Conservation (phyloP, 305 asterid genomes). For the Lippia alba region DNA sequence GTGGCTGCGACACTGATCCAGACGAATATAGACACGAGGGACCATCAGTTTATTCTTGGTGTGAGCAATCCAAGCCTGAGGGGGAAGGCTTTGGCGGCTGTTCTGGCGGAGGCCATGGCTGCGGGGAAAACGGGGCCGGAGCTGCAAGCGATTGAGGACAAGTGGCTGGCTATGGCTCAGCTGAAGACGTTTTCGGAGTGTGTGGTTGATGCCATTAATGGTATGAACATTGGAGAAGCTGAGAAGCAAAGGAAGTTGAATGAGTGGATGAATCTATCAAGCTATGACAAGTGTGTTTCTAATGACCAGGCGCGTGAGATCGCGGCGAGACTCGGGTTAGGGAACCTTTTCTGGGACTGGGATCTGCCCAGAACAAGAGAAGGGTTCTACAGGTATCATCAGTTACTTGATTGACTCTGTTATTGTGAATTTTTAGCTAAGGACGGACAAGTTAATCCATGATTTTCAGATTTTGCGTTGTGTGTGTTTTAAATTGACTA, state of each 20-base stretch:
- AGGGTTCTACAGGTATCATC: constrained; percentile 70
- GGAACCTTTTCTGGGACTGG: constrained; percentile 87
- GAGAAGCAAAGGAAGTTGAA: constrained; percentile 85
- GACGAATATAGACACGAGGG: constrained; percentile 85
- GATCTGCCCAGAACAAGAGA: constrained; percentile 93
- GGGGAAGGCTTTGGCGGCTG: constrained; percentile 72
- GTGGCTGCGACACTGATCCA: constrained; percentile 91
- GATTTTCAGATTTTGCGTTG: too few species aligned
- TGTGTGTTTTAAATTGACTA: too few species aligned
- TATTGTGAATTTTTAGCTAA: too few species aligned
- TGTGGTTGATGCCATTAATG: constrained; percentile 70
- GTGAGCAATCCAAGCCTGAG: constrained; percentile 71
- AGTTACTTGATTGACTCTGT: too few species aligned
- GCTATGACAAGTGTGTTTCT: constrained; percentile 72
- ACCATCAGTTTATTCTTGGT: constrained; percentile 87
- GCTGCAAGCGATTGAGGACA: constrained; percentile 84
- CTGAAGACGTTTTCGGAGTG: constrained; percentile 80
- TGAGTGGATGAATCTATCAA: constrained; percentile 75
- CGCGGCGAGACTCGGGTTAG: constrained; percentile 66
- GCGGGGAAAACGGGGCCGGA: constrained; percentile 82
- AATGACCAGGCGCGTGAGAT: constrained; percentile 72
- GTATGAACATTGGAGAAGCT: constrained; percentile 50
- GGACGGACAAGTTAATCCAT: too few species aligned
- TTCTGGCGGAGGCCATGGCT: constrained; percentile 77
- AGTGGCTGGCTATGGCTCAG: constrained; percentile 75